phyloP scores from a whole-genome alignment of 2,329 filamentous ascomycete species.

The Claviceps purpurea region DNA sequence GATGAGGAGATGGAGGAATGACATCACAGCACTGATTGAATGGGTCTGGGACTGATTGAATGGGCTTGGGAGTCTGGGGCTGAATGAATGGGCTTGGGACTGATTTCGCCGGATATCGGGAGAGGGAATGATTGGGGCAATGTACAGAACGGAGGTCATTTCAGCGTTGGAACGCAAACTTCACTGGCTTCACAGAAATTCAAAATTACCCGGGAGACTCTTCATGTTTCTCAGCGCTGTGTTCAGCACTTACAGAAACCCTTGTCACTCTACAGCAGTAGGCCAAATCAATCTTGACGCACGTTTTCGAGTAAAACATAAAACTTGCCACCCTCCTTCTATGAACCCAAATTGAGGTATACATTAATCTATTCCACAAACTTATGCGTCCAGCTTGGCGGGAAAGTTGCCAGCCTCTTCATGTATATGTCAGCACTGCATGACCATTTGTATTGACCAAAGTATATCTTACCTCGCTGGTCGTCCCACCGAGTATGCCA shows the following conservation, averaged over 20 bases:
- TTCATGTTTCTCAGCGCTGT: not conserved
- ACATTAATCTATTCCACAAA: slow-evolving; percentile 11
- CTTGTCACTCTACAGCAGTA: slow-evolving; percentile 8
- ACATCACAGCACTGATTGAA: not conserved
- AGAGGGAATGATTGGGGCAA: too few species aligned
- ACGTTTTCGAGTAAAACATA: slow-evolving; percentile 22
- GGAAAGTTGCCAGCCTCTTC: slow-evolving; percentile 57
- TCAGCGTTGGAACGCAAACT: not conserved
- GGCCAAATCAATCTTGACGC: slow-evolving; percentile 13
- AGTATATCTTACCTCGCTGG: slow-evolving; percentile 63
- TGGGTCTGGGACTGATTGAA: too few species aligned
- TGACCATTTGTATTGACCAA: not conserved
- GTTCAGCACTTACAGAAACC: slow-evolving; percentile 3
- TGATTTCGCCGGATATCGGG: too few species aligned
- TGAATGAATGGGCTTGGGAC: not conserved
- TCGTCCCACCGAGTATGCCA: slow-evolving; percentile 96
- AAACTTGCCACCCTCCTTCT: slow-evolving; percentile 18
- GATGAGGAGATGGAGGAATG: slow-evolving; percentile 35
- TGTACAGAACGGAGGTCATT: not conserved
- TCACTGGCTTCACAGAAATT: not conserved
- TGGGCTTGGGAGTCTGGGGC: not conserved
- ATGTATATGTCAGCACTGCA: slow-evolving; percentile 12
- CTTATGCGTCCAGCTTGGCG: slow-evolving; percentile 47
- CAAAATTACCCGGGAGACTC: not conserved
- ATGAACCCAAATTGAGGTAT: slow-evolving; percentile 11